phyloP scores from a whole-genome alignment of 129 eudicot species.

The Lonicera japonica region DNA sequence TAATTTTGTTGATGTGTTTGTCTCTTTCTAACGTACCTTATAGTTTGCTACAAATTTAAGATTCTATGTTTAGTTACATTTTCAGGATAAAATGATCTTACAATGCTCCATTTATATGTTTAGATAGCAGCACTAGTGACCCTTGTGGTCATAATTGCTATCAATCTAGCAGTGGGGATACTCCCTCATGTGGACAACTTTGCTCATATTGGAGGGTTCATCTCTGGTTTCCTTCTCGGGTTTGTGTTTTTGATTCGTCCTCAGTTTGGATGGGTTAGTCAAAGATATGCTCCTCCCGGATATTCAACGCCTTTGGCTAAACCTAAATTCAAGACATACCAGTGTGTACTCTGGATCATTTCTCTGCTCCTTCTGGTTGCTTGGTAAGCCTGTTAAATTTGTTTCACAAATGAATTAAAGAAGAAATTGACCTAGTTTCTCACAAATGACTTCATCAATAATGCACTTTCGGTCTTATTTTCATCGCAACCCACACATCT shows the following conservation, averaged over 20 bases:
- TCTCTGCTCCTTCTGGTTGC: slow-evolving; percentile 63
- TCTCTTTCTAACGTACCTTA: too few species aligned
- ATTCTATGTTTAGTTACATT: neutral
- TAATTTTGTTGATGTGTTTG: too few species aligned
- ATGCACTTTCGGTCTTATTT: too few species aligned
- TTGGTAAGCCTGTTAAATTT: slow-evolving; percentile 48
- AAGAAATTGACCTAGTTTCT: neutral
- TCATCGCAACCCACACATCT: too few species aligned
- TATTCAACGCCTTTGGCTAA: slow-evolving; percentile 31
- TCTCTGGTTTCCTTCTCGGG: slow-evolving; percentile 85
- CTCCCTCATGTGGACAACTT: slow-evolving; percentile 93
- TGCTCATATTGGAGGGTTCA: slow-evolving; percentile 94
- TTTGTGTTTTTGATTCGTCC: slow-evolving; percentile 85
- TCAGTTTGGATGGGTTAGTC: slow-evolving; percentile 81
- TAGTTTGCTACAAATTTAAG: neutral
- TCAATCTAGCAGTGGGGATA: slow-evolving; percentile 75
- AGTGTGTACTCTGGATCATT: slow-evolving; percentile 51
- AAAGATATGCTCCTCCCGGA: slow-evolving; percentile 42
- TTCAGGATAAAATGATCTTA: slow-evolving; percentile 4
- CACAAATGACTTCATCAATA: neutral
- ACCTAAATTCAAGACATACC: slow-evolving; percentile 67
- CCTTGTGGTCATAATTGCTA: slow-evolving; percentile 64
- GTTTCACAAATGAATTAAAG: neutral
- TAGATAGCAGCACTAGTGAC: slow-evolving; percentile 65
- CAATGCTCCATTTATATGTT: slow-evolving; percentile 6